Percentiles rank a stretch among this genome's conserved stretches.
phyloP scores from a whole-genome alignment of 495 filamentous ascomycete species.

The Astrothelium macrocarpum region DNA sequence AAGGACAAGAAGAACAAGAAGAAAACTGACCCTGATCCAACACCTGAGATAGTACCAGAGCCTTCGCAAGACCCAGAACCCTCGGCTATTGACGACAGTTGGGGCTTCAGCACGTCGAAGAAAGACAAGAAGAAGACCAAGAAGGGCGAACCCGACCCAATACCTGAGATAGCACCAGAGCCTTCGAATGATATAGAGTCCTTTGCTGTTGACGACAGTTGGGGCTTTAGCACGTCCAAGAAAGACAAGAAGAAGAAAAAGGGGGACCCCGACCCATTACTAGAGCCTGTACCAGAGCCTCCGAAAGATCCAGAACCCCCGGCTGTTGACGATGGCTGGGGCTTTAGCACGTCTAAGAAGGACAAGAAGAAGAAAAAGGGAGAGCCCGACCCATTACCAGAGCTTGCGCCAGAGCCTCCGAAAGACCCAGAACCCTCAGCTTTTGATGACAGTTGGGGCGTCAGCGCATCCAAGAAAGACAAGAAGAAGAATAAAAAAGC shows the following conservation, averaged over 20 bases:
- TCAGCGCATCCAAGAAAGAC: conserved; percentile 21
- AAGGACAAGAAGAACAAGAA: conserved; percentile 25
- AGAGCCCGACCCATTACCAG: conserved; percentile 9
- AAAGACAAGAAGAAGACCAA: conserved; percentile 25
- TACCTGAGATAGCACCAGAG: conserved; percentile 17
- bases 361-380: conserved; percentile 26
- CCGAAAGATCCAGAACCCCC: too few species aligned
- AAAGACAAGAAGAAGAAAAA: conserved; percentile 35
- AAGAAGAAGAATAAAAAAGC: conserved; percentile 33
- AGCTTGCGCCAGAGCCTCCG: conserved; percentile 18
- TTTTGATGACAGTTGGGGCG: conserved; percentile 18
- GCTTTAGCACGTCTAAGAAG: not conserved
- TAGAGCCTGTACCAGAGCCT: too few species aligned
- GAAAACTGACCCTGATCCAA: conserved; percentile 15
- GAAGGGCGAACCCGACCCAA: conserved; percentile 18
- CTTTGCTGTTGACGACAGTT: conserved; percentile 23
- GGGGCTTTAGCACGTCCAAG: conserved; percentile 14
- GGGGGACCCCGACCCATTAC: too few species aligned
- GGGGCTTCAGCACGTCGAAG: not conserved
- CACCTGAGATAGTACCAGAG: conserved; percentile 17
- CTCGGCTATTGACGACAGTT: too few species aligned
- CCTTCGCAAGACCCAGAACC: too few species aligned
- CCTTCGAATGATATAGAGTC: conserved; percentile 13
- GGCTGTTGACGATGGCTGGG: conserved; percentile 26
- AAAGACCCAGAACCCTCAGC: conserved; percentile 21